phyloP scores from a whole-genome alignment of 2,329 filamentous ascomycete species.

The Hypoxylon sp. region DNA sequence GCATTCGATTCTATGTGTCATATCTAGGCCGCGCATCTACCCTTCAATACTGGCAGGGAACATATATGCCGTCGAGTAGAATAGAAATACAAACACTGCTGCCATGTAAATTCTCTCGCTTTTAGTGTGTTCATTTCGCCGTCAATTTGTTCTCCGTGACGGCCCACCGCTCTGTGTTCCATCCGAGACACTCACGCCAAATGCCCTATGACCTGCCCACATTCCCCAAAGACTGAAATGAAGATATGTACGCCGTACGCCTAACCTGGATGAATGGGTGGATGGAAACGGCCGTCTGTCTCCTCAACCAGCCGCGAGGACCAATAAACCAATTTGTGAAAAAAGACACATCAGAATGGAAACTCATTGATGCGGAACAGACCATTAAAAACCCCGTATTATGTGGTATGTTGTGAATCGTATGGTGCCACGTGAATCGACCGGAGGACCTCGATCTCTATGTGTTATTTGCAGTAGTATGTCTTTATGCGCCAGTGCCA shows the following conservation, averaged over 20 bases:
- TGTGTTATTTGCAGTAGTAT: slow-evolving; percentile 38
- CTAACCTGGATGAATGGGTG: slow-evolving; percentile 21
- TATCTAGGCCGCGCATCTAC: slow-evolving; percentile 46
- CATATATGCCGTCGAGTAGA: slow-evolving; percentile 33
- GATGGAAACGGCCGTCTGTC: slow-evolving; percentile 22
- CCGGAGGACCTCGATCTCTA: slow-evolving; percentile 27
- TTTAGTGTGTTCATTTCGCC: slow-evolving; percentile 40
- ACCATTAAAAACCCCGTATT: slow-evolving; percentile 42
- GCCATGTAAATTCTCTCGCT: slow-evolving; percentile 18
- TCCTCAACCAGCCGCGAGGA: slow-evolving; percentile 23
- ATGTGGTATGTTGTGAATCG: slow-evolving; percentile 40
- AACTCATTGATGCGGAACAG: slow-evolving; percentile 32
- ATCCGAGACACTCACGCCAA: slow-evolving; percentile 27
- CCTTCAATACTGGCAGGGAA: slow-evolving; percentile 41
- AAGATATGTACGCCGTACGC: slow-evolving; percentile 33
- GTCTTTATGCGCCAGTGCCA: slow-evolving; percentile 28
- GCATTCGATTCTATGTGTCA: slow-evolving; percentile 44
- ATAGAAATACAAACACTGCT: slow-evolving; percentile 43
- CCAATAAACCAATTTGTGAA: slow-evolving; percentile 36
- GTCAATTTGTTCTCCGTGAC: slow-evolving; percentile 29
- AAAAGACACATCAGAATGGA: slow-evolving; percentile 42
- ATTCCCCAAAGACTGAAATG: slow-evolving; percentile 23
- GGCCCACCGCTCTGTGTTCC: slow-evolving; percentile 31
- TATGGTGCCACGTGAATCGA: slow-evolving; percentile 24
- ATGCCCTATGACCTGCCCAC: slow-evolving; percentile 35